A percentile compares a stretch with the other conserved stretches of the same genome.
phyloP scores from a whole-genome alignment of 2,329 filamentous ascomycete species.

The Fusarium kyushuense region DNA sequence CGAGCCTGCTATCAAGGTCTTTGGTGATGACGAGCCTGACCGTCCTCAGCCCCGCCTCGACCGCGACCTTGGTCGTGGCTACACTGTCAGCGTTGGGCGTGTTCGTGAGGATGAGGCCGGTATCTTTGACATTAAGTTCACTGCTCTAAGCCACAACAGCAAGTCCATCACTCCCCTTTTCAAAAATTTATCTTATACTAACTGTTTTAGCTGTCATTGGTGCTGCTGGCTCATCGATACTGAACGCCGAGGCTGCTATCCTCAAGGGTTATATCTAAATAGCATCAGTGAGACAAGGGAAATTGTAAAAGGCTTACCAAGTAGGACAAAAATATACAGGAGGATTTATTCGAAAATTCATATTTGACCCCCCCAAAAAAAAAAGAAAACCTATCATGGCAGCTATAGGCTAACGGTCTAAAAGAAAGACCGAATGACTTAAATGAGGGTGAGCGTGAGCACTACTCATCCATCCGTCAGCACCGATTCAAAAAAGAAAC shows the following conservation, averaged over 20 bases:
- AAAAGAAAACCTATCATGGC: neutral
- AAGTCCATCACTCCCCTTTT: conserved; percentile 48
- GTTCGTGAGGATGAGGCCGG: conserved; percentile 87
- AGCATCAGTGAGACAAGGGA: neutral
- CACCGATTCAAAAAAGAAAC: neutral
- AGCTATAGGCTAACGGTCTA: neutral
- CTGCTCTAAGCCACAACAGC: conserved; percentile 86
- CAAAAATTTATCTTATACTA: conserved; percentile 2
- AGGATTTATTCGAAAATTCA: conserved; percentile 9
- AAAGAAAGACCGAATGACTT: neutral
- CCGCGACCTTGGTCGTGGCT: conserved; percentile 85
- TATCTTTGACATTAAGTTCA: conserved; percentile 95
- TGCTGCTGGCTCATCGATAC: conserved; percentile 93
- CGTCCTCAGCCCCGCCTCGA: conserved; percentile 92
- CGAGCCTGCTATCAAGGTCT: conserved; percentile 82
- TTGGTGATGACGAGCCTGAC: conserved; percentile 80
- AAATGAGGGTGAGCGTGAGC: neutral
- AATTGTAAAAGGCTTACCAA: conserved; percentile 7
- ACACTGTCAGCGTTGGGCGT: conserved; percentile 90
- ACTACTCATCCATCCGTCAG: too few species aligned
- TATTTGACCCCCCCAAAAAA: neutral
- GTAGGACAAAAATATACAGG: conserved; percentile 14
- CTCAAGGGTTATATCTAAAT: conserved; percentile 84
- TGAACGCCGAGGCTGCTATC: conserved; percentile 93
- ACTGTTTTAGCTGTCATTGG: conserved; percentile 79